These are phyloP conservation scores for Kokia cookei DNA, from an alignment of 441 rosid species.

Conservation along the genomic window DNA sequence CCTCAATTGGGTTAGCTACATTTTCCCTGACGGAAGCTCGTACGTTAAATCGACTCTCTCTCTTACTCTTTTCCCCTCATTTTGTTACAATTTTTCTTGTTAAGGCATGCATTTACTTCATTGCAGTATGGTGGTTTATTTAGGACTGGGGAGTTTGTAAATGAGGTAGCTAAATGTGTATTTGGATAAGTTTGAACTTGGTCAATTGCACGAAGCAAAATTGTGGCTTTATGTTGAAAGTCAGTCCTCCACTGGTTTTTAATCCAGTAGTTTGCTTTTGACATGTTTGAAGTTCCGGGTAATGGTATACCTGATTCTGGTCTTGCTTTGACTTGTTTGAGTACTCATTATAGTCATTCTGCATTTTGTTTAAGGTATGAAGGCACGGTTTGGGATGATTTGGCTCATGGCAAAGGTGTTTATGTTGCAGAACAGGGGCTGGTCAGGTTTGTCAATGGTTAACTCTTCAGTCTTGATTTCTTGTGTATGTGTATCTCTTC, in stretches of 20 bases:
- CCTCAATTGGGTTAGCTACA: constrained; percentile 85
- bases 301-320: background rate
- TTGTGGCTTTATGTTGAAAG: background rate
- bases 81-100: background rate
- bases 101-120: background rate
- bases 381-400: constrained; percentile 92
- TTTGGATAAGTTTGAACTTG: background rate
- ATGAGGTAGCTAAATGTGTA: background rate
- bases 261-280: background rate
- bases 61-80: background rate
- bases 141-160: background rate
- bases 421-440: constrained; percentile 69
- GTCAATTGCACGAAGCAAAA: background rate
- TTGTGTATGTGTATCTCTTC: constrained; percentile 3
- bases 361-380: constrained; percentile 54
- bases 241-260: background rate
- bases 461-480: background rate
- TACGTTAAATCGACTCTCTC: constrained; percentile 20
- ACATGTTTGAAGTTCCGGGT: background rate
- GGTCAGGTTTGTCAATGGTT: constrained; percentile 47
- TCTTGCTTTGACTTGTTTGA: background rate
- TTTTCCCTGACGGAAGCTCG: constrained; percentile 87
- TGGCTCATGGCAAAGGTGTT: constrained; percentile 95
- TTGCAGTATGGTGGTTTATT: background rate
- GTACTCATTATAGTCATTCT: background rate